Conservation (phyloP, 257 asterid species). For the Plantago major region DNA sequence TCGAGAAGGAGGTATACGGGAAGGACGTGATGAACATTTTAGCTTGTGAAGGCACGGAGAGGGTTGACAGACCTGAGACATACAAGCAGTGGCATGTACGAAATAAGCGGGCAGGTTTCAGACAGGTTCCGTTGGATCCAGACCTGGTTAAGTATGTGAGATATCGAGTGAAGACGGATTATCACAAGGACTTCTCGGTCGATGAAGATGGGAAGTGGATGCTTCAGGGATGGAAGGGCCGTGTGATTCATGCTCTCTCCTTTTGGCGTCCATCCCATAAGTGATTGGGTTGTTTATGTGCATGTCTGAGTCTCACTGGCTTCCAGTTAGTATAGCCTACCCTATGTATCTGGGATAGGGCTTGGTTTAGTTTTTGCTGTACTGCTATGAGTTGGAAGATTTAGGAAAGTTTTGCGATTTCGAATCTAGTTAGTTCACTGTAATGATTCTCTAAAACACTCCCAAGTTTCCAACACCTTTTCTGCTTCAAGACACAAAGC, state of each 20-base stretch:
- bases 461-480: too few relatives aligned
- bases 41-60: slow-evolving; percentile 52
- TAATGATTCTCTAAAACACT: too few relatives aligned
- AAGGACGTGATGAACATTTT: slow-evolving; percentile 32
- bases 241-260: slow-evolving; percentile 41
- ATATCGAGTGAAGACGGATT: slow-evolving; percentile 31
- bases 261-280: slow-evolving; percentile 34
- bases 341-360: too few relatives aligned
- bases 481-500: too few relatives aligned
- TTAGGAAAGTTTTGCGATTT: too few relatives aligned
- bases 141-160: slow-evolving; percentile 28
- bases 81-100: slow-evolving; percentile 48
- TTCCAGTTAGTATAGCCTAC: too few relatives aligned
- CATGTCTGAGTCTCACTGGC: too few relatives aligned
- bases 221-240: slow-evolving; percentile 58
- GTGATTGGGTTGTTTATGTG: neutral
- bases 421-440: too few relatives aligned
- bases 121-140: slow-evolving; percentile 32
- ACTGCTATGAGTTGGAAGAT: too few relatives aligned
- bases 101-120: slow-evolving; percentile 37
- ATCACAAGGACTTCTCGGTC: slow-evolving; percentile 43
- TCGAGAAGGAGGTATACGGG: slow-evolving; percentile 38
- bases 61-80: slow-evolving; percentile 49
- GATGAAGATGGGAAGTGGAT: slow-evolving; percentile 53
- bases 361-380: too few relatives aligned